Evolutionary conservation across 768 basidiomycete species (phyloP).

Genomic region (Mycena latifolia): DNA sequence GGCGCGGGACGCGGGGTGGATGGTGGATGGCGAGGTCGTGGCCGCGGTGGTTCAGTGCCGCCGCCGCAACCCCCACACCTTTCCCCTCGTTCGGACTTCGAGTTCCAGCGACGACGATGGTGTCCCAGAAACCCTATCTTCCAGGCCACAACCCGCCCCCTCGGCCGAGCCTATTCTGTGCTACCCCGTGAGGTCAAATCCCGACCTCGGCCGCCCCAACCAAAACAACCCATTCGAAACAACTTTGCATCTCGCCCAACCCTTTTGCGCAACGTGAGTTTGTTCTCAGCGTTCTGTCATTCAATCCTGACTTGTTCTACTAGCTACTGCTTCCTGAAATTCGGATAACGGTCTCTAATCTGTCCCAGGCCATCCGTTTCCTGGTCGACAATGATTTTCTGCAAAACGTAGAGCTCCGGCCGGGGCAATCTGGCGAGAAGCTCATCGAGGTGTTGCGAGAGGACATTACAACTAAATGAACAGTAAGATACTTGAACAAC

Average conservation of each 20-base stretch:
- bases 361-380: slow-evolving; percentile 93
- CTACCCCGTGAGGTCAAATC: slow-evolving; percentile 29
- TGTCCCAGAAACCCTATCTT: slow-evolving; percentile 70
- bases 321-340: slow-evolving; percentile 90
- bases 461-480: slow-evolving; percentile 29
- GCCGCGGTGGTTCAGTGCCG: slow-evolving; percentile 22
- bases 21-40: slow-evolving; percentile 44
- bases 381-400: slow-evolving; percentile 92
- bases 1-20: slow-evolving; percentile 26
- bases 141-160: slow-evolving; percentile 51
- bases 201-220: slow-evolving; percentile 46
- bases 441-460: slow-evolving; percentile 70
- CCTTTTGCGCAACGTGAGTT: slow-evolving; percentile 82
- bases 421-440: slow-evolving; percentile 78
- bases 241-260: slow-evolving; percentile 77
- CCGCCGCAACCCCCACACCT: slow-evolving; percentile 35
- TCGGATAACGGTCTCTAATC: slow-evolving; percentile 87
- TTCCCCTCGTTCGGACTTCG: slow-evolving; percentile 29
- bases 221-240: slow-evolving; percentile 66
- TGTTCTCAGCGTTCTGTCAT: neutral
- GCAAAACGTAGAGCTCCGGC: slow-evolving; percentile 79
- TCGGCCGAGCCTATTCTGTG: neutral
- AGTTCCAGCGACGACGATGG: slow-evolving; percentile 48
- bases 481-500: slow-evolving; percentile 25
- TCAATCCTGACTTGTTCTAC: slow-evolving; percentile 18